phyloP scores from a whole-genome alignment of 371 early-diverging fungal species.

The Syncephalis fuscata region DNA sequence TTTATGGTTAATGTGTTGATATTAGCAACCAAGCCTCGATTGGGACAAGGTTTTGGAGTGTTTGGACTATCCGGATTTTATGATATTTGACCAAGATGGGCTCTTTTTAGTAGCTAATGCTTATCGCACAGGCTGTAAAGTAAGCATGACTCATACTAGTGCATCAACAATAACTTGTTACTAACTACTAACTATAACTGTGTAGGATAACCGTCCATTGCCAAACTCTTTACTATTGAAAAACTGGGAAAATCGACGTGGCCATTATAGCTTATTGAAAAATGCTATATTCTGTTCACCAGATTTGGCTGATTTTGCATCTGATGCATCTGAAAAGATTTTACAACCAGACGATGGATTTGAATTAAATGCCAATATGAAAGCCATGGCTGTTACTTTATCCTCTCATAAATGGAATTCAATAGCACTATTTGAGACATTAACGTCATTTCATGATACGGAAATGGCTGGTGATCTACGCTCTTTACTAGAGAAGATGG shows the following conservation, averaged over 20 bases:
- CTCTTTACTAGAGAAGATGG: slow-evolving; percentile 38
- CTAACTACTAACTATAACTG: neutral
- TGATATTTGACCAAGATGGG: slow-evolving; percentile 38
- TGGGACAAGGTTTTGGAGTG: slow-evolving; percentile 42
- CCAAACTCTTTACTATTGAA: too few relatives aligned
- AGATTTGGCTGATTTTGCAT: too few relatives aligned
- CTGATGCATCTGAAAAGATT: slow-evolving; percentile 20
- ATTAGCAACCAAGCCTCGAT: slow-evolving; percentile 34
- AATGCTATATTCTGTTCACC: too few relatives aligned
- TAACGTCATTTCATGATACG: slow-evolving; percentile 42
- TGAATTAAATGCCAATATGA: slow-evolving; percentile 22
- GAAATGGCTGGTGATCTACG: slow-evolving; percentile 43
- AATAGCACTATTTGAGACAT: slow-evolving; percentile 52
- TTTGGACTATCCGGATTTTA: slow-evolving; percentile 55
- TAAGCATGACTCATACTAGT: slow-evolving; percentile 7
- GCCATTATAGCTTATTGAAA: too few relatives aligned
- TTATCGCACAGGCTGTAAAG: slow-evolving; percentile 40
- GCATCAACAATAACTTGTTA: too few relatives aligned
- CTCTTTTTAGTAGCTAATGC: slow-evolving; percentile 44
- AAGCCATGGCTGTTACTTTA: slow-evolving; percentile 27
- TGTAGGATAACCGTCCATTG: slow-evolving; percentile 3
- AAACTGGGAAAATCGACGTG: too few relatives aligned
- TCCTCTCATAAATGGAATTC: slow-evolving; percentile 51
- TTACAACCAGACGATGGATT: slow-evolving; percentile 33
- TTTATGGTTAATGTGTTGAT: neutral